Base-by-base conservation (phyloP, 352 stramenopile species). In the Pythium inflatum region DNA sequence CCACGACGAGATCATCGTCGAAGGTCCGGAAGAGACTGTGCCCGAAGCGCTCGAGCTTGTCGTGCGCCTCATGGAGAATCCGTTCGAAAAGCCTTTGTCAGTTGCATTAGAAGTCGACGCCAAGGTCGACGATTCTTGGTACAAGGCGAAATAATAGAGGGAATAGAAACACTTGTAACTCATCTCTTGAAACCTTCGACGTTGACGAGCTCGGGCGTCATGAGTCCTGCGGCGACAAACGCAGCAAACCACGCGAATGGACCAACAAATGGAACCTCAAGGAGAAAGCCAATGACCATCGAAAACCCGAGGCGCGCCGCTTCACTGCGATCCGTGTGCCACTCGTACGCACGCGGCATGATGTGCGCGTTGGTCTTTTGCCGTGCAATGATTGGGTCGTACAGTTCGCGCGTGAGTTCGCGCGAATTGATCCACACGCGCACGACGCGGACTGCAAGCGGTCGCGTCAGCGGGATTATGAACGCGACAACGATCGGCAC, bases 1-100 rank as follows among this genome's bases (percentile, higher is more conserved):
- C 66, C 98, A 99, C 74, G 97, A 99, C 74, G 98, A 99, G 81
- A 97, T 99, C 36, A 99, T 99, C 66, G 81, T 99, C 24, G 98
- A 99, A 81, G 98, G 98, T 1, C 98, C 98, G 0, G 94, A 99
- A 68, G 97, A 99, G 70, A 97, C 87, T 3, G 92, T 93, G 8
- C 85, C 98, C 56, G 97, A 99, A 73, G 92, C 92, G 43, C 81
- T 95, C 68, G 67, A 80, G 62, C 63, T 94, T 24, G 77, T 97
- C 16, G 79, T 98, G 9, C 65, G 98, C 49, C 92, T 97, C 57
- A 99, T 99, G 98, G 91, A 99, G 80, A 80, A 99, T 58, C 98
- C 98, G 33, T 99, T 98, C 76, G 87, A 98, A 60, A 76, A 93
- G 24, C 81, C 83, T 30, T 71, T 97, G n/a, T 85, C 85, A 0